A percentile compares a stretch with the other conserved stretches of the same genome.
Evolutionary conservation across 2,329 filamentous ascomycete species (phyloP).

Genomic region (Ramularia collo-cygni): DNA sequence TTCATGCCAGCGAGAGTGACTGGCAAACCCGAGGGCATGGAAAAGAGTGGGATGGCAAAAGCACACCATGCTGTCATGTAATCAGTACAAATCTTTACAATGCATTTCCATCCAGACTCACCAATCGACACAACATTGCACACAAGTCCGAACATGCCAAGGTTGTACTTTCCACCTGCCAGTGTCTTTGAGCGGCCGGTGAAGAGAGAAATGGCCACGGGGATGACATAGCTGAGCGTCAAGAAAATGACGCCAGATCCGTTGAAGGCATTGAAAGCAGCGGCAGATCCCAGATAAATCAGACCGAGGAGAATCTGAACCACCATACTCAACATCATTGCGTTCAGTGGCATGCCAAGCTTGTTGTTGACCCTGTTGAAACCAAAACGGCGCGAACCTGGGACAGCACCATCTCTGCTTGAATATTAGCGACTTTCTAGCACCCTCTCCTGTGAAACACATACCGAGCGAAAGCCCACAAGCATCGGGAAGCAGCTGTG

Average conservation of each 20-base stretch:
- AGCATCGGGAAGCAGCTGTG: conserved; percentile 60
- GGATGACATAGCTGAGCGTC: conserved; percentile 61
- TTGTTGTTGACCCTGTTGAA: conserved; percentile 57
- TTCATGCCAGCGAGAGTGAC: conserved; percentile 58
- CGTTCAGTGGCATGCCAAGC: conserved; percentile 61
- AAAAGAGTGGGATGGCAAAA: conserved; percentile 66
- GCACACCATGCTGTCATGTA: conserved; percentile 53
- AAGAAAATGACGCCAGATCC: conserved; percentile 53
- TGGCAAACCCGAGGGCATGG: conserved; percentile 55
- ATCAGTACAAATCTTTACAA: conserved; percentile 20
- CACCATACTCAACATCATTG: conserved; percentile 64
- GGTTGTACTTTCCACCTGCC: conserved; percentile 50
- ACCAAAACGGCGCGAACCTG: conserved; percentile 44
- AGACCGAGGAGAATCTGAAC: conserved; percentile 58
- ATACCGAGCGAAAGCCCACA: conserved; percentile 60
- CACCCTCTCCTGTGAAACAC: too few species aligned
- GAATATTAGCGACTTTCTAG: too few species aligned
- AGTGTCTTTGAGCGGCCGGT: conserved; percentile 53
- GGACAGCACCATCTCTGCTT: conserved; percentile 57
- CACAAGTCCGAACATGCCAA: conserved; percentile 54
- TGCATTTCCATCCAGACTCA: conserved; percentile 36
- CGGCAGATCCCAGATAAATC: conserved; percentile 62
- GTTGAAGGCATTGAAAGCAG: conserved; percentile 64
- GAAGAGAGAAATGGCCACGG: conserved; percentile 58
- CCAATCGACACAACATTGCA: conserved; percentile 59